Conservation (phyloP, 768 basidiomycete species). For the Lactarius quietus region DNA sequence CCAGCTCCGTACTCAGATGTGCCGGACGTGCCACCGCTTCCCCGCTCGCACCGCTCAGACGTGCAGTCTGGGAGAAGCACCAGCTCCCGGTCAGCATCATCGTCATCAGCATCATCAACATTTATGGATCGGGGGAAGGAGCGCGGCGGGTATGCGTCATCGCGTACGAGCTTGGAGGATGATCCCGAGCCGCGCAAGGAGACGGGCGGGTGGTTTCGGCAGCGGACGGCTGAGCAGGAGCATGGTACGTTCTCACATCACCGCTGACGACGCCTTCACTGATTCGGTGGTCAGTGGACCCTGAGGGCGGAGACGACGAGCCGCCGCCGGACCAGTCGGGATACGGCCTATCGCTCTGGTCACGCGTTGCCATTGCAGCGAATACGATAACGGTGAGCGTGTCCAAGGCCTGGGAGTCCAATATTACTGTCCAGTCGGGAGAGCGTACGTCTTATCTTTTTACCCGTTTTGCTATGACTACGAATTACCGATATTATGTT, state of each 20-base stretch:
- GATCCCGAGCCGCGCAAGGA: conserved; percentile 28
- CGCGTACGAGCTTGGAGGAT: conserved; percentile 46
- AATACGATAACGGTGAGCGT: conserved; percentile 53
- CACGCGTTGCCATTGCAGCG: conserved; percentile 51
- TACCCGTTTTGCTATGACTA: background rate
- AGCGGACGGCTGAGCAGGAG: background rate
- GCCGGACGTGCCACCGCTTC: conserved; percentile 25
- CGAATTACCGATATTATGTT: background rate
- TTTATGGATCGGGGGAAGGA: conserved; percentile 38
- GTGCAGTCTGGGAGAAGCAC: conserved; percentile 24
- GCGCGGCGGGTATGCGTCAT: conserved; percentile 36
- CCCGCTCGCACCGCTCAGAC: conserved; percentile 18
- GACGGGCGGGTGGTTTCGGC: conserved; percentile 4
- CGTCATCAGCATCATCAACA: conserved; percentile 30
- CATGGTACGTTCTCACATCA: conserved; percentile 1
- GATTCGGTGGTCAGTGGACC: background rate
- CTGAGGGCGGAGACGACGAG: conserved; percentile 15
- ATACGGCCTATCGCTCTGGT: conserved; percentile 52
- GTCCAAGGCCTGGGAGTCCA: conserved; percentile 49
- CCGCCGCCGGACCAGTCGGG: conserved; percentile 27
- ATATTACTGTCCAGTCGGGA: conserved; percentile 18
- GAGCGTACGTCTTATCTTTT: conserved; percentile 16
- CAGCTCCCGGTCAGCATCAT: conserved; percentile 32
- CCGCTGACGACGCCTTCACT: background rate
- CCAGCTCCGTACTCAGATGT: background rate